Evolutionary conservation across 768 basidiomycete genomes (phyloP), one percentile per base, ranked within the genome.

Genomic region (Phylloporus sp.): DNA sequence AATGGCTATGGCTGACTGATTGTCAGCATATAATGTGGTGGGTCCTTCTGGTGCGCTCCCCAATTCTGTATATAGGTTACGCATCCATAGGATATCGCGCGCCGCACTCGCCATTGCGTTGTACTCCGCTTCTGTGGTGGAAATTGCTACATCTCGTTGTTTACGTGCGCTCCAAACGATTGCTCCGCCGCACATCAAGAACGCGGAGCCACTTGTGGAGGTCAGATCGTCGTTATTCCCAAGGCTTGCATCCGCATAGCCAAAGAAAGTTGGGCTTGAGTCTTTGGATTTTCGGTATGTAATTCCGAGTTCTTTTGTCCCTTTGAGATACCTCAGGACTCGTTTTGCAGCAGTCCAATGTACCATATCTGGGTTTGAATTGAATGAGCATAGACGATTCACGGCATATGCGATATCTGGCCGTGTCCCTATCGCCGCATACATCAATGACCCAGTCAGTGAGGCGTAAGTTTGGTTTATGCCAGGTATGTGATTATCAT

Each of bases 31-130:
- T 20, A 58, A 1, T 41, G 70, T 15, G 46, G 57, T 45, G 1
- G 45, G 39, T 65, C 8, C 24, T 28, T 4, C 54, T 66, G 35
- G 52, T 40, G 4, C 43, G 54, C 42, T 65, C 66, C 60, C 56
- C 23, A 42, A 60, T 72, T 24, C 75, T 61, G 43, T 20, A 5
- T 6, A 70, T 16, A 75, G 73, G 63, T 60, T 72, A 7, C 54
- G 47, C 0, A 56, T 62, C 38, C 60, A 63, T 6, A 36, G 6
- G 0, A 64, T 61, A 1, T 34, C 47, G 1, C 56, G 38, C 5
- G 13, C 10, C 1, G 15, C 18, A 5, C 57, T 53, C 1, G 52
- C 50, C 31, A 61, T 51, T 0, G 54, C 34, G 2, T 13, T 49
- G 11, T 47, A 61, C 20, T 55, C 52, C 0, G 55, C 40, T 9